phyloP scores from a whole-genome alignment of 176 grass and related monocot species.

The Poa annua region DNA sequence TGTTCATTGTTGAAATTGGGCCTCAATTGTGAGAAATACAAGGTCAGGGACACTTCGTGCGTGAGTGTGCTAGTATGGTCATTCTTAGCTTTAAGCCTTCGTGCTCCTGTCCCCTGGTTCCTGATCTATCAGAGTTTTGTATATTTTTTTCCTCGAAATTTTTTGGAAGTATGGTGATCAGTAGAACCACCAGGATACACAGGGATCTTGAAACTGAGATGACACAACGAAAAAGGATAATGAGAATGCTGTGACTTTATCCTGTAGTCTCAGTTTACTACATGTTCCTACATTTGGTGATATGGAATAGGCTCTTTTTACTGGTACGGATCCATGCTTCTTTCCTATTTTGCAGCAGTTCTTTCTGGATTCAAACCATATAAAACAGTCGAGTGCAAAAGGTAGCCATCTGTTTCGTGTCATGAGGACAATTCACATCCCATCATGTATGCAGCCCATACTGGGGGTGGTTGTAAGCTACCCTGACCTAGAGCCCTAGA shows the following conservation, averaged over 20 bases:
- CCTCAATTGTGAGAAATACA: background rate
- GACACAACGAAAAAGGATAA: background rate
- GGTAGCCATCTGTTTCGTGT: constrained; percentile 13
- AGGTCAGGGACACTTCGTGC: background rate
- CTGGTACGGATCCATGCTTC: background rate
- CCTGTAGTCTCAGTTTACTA: background rate
- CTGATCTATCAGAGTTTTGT: background rate
- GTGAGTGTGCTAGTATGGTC: background rate
- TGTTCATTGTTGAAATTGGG: background rate
- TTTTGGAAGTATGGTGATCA: background rate
- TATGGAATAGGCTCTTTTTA: background rate
- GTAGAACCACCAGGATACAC: background rate
- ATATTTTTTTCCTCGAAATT: background rate
- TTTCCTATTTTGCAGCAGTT: constrained; percentile 8
- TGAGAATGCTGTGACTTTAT: background rate
- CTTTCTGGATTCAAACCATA: constrained; percentile 44
- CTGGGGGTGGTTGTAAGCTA: constrained; percentile 22
- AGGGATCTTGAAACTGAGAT: background rate
- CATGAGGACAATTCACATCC: constrained; percentile 44
- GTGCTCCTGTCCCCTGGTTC: background rate
- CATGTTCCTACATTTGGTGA: background rate
- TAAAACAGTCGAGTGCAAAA: constrained; percentile 45
- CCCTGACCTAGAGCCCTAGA: background rate
- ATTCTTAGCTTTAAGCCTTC: background rate
- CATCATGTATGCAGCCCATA: constrained; percentile 29